These are phyloP conservation scores for Venustampulla echinocandica DNA, from an alignment of 495 filamentous ascomycete genomes.

Conservation along the genomic window DNA sequence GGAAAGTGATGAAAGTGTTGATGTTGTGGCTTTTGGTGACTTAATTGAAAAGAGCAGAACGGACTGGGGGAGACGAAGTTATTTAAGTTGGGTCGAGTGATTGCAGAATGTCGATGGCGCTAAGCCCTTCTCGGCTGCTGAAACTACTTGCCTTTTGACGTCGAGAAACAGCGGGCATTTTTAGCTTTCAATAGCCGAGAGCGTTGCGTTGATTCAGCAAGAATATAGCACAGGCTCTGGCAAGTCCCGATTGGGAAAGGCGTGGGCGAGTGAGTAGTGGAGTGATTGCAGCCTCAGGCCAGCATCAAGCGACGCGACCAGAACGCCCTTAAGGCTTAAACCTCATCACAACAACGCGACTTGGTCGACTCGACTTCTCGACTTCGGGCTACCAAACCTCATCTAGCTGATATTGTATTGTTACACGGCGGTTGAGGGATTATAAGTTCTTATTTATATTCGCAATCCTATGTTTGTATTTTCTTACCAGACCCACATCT, in stretches of 20 bases:
- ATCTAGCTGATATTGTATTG: no score
- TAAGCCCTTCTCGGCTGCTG: background rate
- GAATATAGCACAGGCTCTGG: no score
- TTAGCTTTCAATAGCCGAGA: background rate
- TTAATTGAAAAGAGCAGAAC: slow-evolving; percentile 5
- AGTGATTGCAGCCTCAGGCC: background rate
- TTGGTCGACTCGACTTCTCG: background rate
- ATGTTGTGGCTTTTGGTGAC: slow-evolving; percentile 1
- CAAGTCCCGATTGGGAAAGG: background rate
- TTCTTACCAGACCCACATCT: no score
- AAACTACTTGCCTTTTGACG: background rate
- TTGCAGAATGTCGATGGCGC: background rate
- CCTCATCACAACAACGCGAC: background rate
- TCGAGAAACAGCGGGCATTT: background rate
- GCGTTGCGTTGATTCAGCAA: background rate
- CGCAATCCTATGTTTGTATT: no score
- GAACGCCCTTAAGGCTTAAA: no score
- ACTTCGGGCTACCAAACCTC: no score
- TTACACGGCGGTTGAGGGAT: no score
- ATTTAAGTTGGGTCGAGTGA: background rate
- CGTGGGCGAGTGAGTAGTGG: background rate
- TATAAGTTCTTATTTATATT: no score
- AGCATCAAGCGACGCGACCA: background rate
- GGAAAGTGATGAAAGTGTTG: slow-evolving; percentile 18
- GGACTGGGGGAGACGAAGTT: background rate